Base-by-base conservation (phyloP, 805 yeast species). In the Pichia nanzhaoensis region DNA sequence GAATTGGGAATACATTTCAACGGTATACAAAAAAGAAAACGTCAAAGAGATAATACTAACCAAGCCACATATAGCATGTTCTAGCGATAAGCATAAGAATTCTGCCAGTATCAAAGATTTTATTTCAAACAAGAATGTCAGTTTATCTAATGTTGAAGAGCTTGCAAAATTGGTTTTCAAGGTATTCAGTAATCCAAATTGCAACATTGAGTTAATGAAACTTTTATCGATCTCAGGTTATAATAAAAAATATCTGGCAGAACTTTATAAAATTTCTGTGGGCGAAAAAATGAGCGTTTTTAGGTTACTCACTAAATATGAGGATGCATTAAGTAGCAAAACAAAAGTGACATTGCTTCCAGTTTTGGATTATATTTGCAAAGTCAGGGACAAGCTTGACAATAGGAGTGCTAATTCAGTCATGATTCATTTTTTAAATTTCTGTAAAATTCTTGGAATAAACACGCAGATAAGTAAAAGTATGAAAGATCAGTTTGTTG, bases 361-460 rank as follows among this genome's bases (percentile, higher is more conserved):
- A 3, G 32, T 45, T 24, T 4, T 45, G 13, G 31, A 45, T 5
- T 41, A 40, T 28, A 24, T 45, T 5, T 14, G 31, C 14, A 16
- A 20, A n/a, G 30, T 44, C 16, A 31, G 39, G 9, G 14, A 21
- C 4, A 44, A 28, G 9, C 17, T 44, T 10, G 39, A 39, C n/a
- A 44, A 28, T 28, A 32, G 16, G 3, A 36, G 36, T n/a, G 40
- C 44, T 7, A 45, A 45, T 31, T 45, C 48, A 8, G 19, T 45
- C 9, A 40, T 40, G 44, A 37, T 40, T 20, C 44, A 45, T 36
- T 19, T 40, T 13, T 21, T 45, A n/a, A 35, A 45, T 33, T 21
- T 45, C 32, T 33, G 18, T 24, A 34, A 41, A 19, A 19, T 37
- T 7, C 6, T 36, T 12, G 38, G 37, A 6, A 34, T 44, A 14